These are phyloP conservation scores for Talaromyces piceae DNA, from an alignment of 2,329 filamentous ascomycete genomes.

Conservation along the genomic window DNA sequence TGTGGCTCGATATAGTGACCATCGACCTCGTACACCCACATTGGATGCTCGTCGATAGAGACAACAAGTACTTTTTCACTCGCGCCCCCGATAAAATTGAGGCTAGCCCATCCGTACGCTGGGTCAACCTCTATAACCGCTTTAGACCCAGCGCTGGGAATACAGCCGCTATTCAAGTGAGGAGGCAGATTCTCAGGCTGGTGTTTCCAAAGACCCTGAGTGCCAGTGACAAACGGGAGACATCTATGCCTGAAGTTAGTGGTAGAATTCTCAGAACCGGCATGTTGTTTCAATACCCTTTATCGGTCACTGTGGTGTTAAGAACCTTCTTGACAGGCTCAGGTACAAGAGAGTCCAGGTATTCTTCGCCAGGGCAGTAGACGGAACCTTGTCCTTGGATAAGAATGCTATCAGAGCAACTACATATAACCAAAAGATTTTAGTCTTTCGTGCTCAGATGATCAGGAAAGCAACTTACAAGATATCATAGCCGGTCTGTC, in stretches of 20 bases:
- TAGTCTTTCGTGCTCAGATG: too few species aligned
- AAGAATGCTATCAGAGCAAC: slow-evolving; percentile 55
- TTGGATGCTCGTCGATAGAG: slow-evolving; percentile 38
- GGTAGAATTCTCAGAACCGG: not conserved
- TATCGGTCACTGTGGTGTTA: slow-evolving; percentile 18
- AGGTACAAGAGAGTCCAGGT: slow-evolving; percentile 7
- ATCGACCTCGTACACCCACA: slow-evolving; percentile 40
- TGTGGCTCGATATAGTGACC: slow-evolving; percentile 37
- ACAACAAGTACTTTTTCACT: slow-evolving; percentile 26
- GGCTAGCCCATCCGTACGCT: slow-evolving; percentile 26
- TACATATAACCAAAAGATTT: too few species aligned
- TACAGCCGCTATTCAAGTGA: slow-evolving; percentile 9
- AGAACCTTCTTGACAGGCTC: slow-evolving; percentile 1
- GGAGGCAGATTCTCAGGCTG: slow-evolving; percentile 11
- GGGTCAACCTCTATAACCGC: slow-evolving; percentile 28
- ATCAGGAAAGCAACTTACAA: slow-evolving; percentile 4
- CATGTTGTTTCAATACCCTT: slow-evolving; percentile 3
- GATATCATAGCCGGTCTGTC: slow-evolving; percentile 10
- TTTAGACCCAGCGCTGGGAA: slow-evolving; percentile 17
- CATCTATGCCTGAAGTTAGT: slow-evolving; percentile 1
- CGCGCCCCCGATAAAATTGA: slow-evolving; percentile 32
- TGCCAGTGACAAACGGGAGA: slow-evolving; percentile 7
- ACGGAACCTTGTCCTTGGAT: slow-evolving; percentile 50
- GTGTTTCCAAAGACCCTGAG: slow-evolving; percentile 9
- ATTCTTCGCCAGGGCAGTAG: slow-evolving; percentile 8